Conservation (phyloP, 768 basidiomycete species). For the Pulveroboletus sp. region DNA sequence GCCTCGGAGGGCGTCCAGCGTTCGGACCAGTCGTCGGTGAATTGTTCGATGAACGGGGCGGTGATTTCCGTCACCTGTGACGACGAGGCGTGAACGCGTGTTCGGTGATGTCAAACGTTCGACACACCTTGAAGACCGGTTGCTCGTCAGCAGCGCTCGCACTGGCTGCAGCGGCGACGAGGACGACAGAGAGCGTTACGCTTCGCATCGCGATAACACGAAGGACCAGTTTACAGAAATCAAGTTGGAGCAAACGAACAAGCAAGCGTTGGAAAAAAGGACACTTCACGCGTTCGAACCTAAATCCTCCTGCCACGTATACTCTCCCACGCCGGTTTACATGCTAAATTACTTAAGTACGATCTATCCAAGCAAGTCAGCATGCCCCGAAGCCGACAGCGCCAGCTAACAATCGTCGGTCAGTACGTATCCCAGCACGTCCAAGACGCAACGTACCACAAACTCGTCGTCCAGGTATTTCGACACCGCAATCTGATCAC, state of each 20-base stretch:
- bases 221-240: constrained; percentile 53
- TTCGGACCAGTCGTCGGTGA: constrained; percentile 83
- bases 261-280: constrained; percentile 27
- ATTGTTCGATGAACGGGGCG: constrained; percentile 94
- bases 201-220: constrained; percentile 76
- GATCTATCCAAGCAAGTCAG: constrained; percentile 73
- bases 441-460: constrained; percentile 53
- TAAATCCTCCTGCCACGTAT: constrained; percentile 43
- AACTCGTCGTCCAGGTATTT: constrained; percentile 98
- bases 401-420: constrained; percentile 60
- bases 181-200: constrained; percentile 72
- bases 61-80: constrained; percentile 71
- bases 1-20: constrained; percentile 97
- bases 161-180: constrained; percentile 64
- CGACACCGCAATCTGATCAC: constrained; percentile 94
- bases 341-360: constrained; percentile 4
- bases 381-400: constrained; percentile 93
- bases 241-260: constrained; percentile 33
- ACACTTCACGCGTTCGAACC: constrained; percentile 28
- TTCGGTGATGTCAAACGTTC: background rate
- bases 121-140: constrained; percentile 62
- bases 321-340: constrained; percentile 36
- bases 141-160: constrained; percentile 59
- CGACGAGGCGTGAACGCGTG: background rate
- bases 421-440: constrained; percentile 4